Evolutionary conservation across 768 basidiomycete species (phyloP), one percentile per base, ranked within the genome.

Genomic region (Termitomyces titanicus): DNA sequence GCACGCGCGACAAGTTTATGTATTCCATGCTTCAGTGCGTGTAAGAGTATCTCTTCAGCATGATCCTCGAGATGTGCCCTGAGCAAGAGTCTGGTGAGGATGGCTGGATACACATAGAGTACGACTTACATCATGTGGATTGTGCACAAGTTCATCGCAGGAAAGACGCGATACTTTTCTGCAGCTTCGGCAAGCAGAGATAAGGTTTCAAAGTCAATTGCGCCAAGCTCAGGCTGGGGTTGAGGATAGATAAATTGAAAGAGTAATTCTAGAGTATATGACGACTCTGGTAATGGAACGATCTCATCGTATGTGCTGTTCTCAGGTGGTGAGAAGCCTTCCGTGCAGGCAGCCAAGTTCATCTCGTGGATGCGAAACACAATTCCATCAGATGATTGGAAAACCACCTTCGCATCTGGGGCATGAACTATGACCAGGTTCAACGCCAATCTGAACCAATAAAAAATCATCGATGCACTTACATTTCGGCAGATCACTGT

Each of bases 151-250:
- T 60, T 63, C 62, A 68, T 68, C 33, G 66, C 65, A 15, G 55
- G 53, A 48, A 58, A 68, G 11, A 65, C 61, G 7, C 45, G 50
- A 34, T 68, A 68, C 38, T 64, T 66, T 47, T 67, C 61, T 11
- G 62, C 66, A 5, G 66, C 66, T 47, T 66, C 64, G 3, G 62
- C 61, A 12, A 68, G 39, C 7, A 35, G 0, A 27, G 51, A 51
- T 17, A 66, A 45, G 0, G 53, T 24, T 2, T 56, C 29, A 25
- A 56, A 58, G 2, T 45, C 31, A 2, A 62, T 2, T 7, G 13
- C 17, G 4, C 35, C 12, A 6, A 64, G 38, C 20, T 62, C 51
- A 13, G 63, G 59, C 10, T 31, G 47, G 33, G 49, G 39, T 22
- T 46, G n/a, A 47, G 56, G 49, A 39, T 49, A 43, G 49, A 62